These are phyloP conservation scores for Yamadazyma kanchanaburiensis DNA, from an alignment of 1,139 yeast species.

Conservation along the genomic window DNA sequence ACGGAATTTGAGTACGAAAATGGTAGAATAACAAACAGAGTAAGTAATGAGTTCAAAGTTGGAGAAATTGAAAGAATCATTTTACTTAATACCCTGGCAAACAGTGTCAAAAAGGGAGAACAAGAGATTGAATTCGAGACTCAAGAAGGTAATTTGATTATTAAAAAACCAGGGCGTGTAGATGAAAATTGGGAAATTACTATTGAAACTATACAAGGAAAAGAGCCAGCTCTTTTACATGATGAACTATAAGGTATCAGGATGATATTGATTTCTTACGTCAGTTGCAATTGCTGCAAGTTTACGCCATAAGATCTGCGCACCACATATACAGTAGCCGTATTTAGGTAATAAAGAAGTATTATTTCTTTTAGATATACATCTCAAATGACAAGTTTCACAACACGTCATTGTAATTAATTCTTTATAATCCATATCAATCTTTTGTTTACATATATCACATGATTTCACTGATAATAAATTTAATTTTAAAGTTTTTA, in stretches of 20 bases:
- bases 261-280: slow-evolving; percentile 17
- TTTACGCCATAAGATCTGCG: slow-evolving; percentile 36
- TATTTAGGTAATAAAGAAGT: slow-evolving; percentile 30
- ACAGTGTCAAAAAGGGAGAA: slow-evolving; percentile 18
- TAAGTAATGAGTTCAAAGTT: slow-evolving; percentile 12
- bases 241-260: slow-evolving; percentile 33
- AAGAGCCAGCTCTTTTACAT: too few relatives aligned
- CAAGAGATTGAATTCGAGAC: slow-evolving; percentile 11
- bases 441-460: slow-evolving; percentile 19
- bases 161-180: slow-evolving; percentile 48
- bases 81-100: slow-evolving; percentile 39
- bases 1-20: slow-evolving; percentile 27
- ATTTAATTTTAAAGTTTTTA: slow-evolving; percentile 17
- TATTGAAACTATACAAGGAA: too few relatives aligned
- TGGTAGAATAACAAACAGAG: slow-evolving; percentile 8
- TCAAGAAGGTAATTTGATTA: slow-evolving; percentile 20
- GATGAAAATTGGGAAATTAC: not conserved
- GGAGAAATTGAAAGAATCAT: slow-evolving; percentile 55
- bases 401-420: slow-evolving; percentile 1
- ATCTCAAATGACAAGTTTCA: slow-evolving; percentile 38
- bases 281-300: slow-evolving; percentile 34
- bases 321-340: slow-evolving; percentile 41
- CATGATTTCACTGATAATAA: slow-evolving; percentile 23
- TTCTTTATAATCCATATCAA: slow-evolving; percentile 8
- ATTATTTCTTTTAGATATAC: slow-evolving; percentile 35